Conservation (phyloP, 257 asterid species). For the Apocynum venetum region DNA sequence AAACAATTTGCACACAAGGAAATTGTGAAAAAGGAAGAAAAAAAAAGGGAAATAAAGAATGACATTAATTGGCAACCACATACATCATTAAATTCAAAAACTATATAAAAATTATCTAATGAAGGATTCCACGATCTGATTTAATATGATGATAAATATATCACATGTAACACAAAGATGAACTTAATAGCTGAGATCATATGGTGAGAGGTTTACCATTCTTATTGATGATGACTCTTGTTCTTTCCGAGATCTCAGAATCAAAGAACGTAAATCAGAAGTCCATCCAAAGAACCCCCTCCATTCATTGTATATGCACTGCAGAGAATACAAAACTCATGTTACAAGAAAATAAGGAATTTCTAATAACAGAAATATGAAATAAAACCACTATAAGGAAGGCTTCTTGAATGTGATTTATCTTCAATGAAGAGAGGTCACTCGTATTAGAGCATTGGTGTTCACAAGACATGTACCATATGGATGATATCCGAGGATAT, state of each 20-base stretch:
- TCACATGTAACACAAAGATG: neutral
- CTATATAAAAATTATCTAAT: neutral
- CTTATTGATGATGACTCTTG: constrained; percentile 49
- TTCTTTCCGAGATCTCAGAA: constrained; percentile 56
- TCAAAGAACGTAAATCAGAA: constrained; percentile 55
- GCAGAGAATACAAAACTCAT: constrained; percentile 15
- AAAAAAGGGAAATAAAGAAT: neutral
- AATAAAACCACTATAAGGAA: neutral
- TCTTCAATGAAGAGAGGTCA: neutral
- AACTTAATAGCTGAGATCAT: neutral
- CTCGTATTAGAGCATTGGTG: neutral
- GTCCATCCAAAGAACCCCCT: constrained; percentile 74
- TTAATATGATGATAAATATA: neutral
- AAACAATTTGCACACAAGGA: neutral
- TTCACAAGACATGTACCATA: neutral
- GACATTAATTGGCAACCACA: neutral
- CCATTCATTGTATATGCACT: constrained; percentile 91
- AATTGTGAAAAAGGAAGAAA: neutral
- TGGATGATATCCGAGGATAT: neutral
- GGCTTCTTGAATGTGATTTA: neutral
- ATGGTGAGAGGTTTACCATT: constrained; percentile 38
- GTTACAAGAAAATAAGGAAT: constrained; percentile 1
- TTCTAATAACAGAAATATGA: neutral
- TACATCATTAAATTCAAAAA: neutral
- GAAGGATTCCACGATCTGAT: neutral